Evolutionary conservation across 75 land plant species (phyloP), one percentile per base, ranked within the genome.

Genomic region (Picea sitchensis): DNA sequence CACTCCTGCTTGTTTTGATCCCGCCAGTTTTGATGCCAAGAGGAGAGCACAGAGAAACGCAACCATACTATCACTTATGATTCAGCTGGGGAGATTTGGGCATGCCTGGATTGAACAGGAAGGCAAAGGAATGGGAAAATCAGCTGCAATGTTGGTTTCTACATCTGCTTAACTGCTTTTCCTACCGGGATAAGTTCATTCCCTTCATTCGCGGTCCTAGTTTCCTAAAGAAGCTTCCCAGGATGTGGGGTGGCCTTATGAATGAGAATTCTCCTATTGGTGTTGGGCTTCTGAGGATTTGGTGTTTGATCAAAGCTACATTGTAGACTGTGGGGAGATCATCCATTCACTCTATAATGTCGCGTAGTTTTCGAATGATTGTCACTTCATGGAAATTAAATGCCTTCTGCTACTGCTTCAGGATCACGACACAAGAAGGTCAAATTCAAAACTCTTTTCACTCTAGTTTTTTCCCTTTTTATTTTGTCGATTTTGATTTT

Each of bases 81-180:
- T 26, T 26, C 26, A 26, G 0, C 26, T 26, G 26, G 26, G 0
- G 26, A 26, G 26, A 0, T 26, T 0, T 26, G 26, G 26, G 26
- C 26, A 26, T 0, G 26, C 26, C 26, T 26, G 26, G 26, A 26
- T 26, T 26, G 90, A 79, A 82, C 74, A 41, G 81, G 61, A 91
- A 88, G 78, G 95, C 93, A 14, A 91, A 93, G 80, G 93, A 91
- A 71, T 93, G 95, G 95, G 91, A 91, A 5, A 88, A 91, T 80
- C 95, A 93, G 75, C 84, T 93, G 20, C 95, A 86, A 54, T 89
- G 93, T 65, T 93, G 95, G 95, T 87, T 88, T 26, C 76, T 93
- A 5, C 82, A 93, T 57, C 85, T 91, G 8, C 75, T 93, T 20
- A 87, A 90, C 41, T 91, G 93, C 72, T 91, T 93, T 80, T 91